Conservation (phyloP, 805 yeast species). For the Teunomyces funiuensis region DNA sequence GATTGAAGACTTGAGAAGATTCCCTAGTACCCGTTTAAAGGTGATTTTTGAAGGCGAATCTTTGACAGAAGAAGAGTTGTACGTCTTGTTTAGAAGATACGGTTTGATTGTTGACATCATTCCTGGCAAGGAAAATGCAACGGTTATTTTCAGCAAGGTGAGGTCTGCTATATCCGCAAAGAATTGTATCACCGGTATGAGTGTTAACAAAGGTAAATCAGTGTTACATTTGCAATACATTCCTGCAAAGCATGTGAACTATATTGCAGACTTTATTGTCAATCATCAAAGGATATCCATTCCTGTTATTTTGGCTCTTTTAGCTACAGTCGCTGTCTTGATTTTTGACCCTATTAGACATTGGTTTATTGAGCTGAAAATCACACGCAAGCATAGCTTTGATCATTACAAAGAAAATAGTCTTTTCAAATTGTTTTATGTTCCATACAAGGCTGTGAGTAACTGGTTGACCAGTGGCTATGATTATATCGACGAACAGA, state of each 20-base stretch:
- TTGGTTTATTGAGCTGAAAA: conserved; percentile 70
- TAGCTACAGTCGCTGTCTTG: conserved; percentile 79
- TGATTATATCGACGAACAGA: conserved; percentile 36
- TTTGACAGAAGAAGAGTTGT: conserved; percentile 77
- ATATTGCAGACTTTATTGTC: conserved; percentile 55
- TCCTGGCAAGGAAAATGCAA: conserved; percentile 46
- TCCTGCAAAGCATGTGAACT: conserved; percentile 51
- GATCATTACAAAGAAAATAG: conserved; percentile 42
- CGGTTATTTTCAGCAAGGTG: conserved; percentile 53
- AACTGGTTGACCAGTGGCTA: conserved; percentile 32
- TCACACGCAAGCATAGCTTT: conserved; percentile 58
- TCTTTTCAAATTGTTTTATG: conserved; percentile 9
- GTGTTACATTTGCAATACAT: conserved; percentile 71
- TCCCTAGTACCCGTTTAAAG: conserved; percentile 62
- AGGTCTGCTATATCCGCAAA: conserved; percentile 82
- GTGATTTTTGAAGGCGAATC: conserved; percentile 76
- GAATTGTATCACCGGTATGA: conserved; percentile 84
- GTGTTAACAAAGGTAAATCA: conserved; percentile 54
- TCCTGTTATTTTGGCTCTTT: conserved; percentile 73
- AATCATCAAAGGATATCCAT: conserved; percentile 81
- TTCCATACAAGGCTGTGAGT: conserved; percentile 28
- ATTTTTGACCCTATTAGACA: conserved; percentile 93
- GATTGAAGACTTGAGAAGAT: conserved; percentile 88
- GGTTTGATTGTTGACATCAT: conserved; percentile 77
- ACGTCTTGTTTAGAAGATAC: conserved; percentile 79